Base-by-base conservation (phyloP, 129 eudicot genomes). In the Lactuca sativa region DNA sequence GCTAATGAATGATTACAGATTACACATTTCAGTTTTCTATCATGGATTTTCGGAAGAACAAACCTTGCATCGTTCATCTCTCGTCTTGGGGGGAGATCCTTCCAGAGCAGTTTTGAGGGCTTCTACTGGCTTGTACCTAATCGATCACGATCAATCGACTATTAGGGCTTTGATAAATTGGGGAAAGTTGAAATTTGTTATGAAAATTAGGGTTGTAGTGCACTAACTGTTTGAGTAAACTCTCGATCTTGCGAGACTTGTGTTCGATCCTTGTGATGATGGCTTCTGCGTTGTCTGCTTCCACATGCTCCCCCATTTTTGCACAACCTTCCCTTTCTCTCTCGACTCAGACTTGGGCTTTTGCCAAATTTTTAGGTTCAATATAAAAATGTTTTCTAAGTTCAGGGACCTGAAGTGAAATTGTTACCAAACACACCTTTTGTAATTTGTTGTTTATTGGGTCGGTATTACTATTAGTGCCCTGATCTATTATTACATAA, bases 21-120 rank as follows among this genome's bases (percentile, higher is more conserved):
- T 43, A 54, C 7, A 41, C 33, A 21, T 58, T 57, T 17, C 49
- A 9, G 2, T 48, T 47, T 9, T 3, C n/a, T 11, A 4, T 43
- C 56, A 12, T 25, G 7, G 40, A 44, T 18, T 12, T 18, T 52
- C 34, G 18, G 3, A 3, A 10, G 64, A 40, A 9, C 14, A 31
- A 59, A 86, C 98, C 96, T 92, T 92, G 87, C 98, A 92, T 55
- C 96, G 74, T 75, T 92, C 98, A 69, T 92, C 98, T 76, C 75
- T 82, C 34, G 91, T 86, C 55, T 78, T 86, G 64, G 96, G 90
- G 63, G 96, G 96, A 0, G 95, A 82, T 54, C 96, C 98, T 84
- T 89, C 90, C 2, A 92, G 88, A 62, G 95, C 96, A 53, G 96
- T 92, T 59, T 86, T 85, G 56, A 92, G 85, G 56, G 96, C 96